Conservation (phyloP, 352 stramenopile species). For the Aphanomyces astaci region DNA sequence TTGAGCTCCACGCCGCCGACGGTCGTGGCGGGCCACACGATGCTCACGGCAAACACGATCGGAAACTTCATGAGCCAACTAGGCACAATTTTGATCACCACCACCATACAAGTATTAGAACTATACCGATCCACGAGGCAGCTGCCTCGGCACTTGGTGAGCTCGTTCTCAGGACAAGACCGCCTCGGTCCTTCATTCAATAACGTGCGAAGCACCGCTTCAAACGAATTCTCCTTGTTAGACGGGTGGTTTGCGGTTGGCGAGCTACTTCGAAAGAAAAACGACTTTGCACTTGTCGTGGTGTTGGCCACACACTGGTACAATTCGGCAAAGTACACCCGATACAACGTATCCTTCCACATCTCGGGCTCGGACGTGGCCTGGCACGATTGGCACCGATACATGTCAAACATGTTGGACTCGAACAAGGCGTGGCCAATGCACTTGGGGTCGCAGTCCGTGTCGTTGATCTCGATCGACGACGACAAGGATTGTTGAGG, state of each 20-base stretch:
- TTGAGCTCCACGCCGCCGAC: slow-evolving; percentile 62
- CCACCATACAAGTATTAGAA: no score
- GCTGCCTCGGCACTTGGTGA: not conserved
- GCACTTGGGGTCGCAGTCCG: slow-evolving; percentile 71
- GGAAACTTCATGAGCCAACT: slow-evolving; percentile 75
- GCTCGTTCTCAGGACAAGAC: slow-evolving; percentile 15
- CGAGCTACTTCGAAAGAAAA: not conserved
- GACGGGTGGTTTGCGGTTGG: not conserved
- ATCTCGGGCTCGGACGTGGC: slow-evolving; percentile 67
- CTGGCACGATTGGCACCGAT: slow-evolving; percentile 45
- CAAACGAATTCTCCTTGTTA: slow-evolving; percentile 5
- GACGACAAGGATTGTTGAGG: not conserved
- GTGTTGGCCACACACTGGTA: not conserved
- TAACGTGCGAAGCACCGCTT: slow-evolving; percentile 10
- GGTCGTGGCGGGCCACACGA: slow-evolving; percentile 70
- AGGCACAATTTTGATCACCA: not conserved
- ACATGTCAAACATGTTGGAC: slow-evolving; percentile 82
- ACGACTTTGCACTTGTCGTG: not conserved
- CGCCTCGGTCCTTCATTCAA: slow-evolving; percentile 10
- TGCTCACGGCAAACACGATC: slow-evolving; percentile 78
- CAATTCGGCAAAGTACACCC: slow-evolving; percentile 45
- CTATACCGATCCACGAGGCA: slow-evolving; percentile 17
- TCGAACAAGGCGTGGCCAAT: slow-evolving; percentile 77
- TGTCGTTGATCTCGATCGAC: slow-evolving; percentile 29
- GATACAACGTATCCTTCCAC: slow-evolving; percentile 80